These are phyloP conservation scores for Starmera stellimalicola DNA, from an alignment of 1,139 yeast genomes.

Conservation along the genomic window DNA sequence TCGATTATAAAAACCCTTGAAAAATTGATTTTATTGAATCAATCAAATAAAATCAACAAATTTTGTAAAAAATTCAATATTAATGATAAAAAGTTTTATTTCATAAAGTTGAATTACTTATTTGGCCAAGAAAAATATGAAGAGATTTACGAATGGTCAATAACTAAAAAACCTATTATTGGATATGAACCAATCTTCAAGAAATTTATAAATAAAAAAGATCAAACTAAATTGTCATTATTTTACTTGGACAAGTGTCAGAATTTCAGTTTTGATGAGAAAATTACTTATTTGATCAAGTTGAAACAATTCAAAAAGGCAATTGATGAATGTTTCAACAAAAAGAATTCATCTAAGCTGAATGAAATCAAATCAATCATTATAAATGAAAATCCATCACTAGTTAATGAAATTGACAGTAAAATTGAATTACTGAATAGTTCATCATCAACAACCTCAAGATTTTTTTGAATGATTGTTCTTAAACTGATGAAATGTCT, in stretches of 20 bases:
- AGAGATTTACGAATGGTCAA: constrained; percentile 41
- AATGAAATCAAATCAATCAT: constrained; percentile 5
- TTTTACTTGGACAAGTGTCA: constrained; percentile 6
- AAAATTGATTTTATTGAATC: constrained; percentile 47
- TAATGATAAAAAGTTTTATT: constrained; percentile 55
- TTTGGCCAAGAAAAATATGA: constrained; percentile 50
- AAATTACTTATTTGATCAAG: background rate
- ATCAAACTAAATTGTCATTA: constrained; percentile 9
- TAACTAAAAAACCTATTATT: constrained; percentile 53
- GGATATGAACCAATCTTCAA: constrained; percentile 62
- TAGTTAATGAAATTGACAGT: constrained; percentile 7
- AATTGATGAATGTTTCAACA: background rate
- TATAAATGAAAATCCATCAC: constrained; percentile 6
- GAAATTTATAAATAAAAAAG: constrained; percentile 8
- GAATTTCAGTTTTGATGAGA: constrained; percentile 7
- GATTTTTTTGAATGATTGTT: constrained; percentile 1
- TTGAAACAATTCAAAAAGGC: constrained; percentile 1
- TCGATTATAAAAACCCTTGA: constrained; percentile 50
- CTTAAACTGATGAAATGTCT: background rate
- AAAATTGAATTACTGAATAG: constrained; percentile 20
- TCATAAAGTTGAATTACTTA: constrained; percentile 47
- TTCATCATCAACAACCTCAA: constrained; percentile 12
- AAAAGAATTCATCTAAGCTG: background rate
- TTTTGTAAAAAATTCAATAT: constrained; percentile 55
- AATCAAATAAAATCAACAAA: constrained; percentile 46